A percentile compares a stretch with the other conserved stretches of the same genome.
These are phyloP conservation scores for Cyberlindnera mississippiensis DNA, from an alignment of 805 yeast genomes.

Conservation along the genomic window DNA sequence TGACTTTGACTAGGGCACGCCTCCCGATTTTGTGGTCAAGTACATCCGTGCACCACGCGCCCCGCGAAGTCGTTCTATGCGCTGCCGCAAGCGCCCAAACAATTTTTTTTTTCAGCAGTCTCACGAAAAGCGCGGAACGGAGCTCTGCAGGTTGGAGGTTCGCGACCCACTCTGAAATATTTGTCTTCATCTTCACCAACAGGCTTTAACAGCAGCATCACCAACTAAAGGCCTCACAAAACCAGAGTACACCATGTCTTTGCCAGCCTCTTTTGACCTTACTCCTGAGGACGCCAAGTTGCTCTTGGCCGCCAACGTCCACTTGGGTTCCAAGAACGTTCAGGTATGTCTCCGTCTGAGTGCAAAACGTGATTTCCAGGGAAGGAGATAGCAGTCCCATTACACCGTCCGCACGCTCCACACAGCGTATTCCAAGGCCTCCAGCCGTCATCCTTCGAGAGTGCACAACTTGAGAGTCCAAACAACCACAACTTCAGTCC, in stretches of 20 bases:
- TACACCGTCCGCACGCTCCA: no score
- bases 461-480: no score
- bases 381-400: no score
- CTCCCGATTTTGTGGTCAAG: no score
- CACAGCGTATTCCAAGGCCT: no score
- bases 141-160: slow-evolving; percentile 5
- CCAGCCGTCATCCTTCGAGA: no score
- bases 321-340: slow-evolving; percentile 99
- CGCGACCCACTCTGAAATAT: slow-evolving; percentile 24
- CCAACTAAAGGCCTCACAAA: slow-evolving; percentile 3
- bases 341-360: slow-evolving; percentile 61
- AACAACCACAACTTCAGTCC: no score
- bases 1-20: no score
- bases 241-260: slow-evolving; percentile 50
- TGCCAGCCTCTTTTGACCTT: slow-evolving; percentile 85
- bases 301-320: slow-evolving; percentile 98
- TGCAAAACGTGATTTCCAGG: no score
- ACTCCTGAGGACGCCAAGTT: slow-evolving; percentile 99
- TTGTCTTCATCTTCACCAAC: slow-evolving; percentile 10
- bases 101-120: slow-evolving; percentile 15
- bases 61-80: no score
- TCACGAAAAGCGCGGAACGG: slow-evolving; percentile 3
- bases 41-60: slow-evolving; percentile 10
- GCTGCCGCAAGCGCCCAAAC: background rate
- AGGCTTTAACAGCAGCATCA: no score